Percentiles rank a stretch among this genome's conserved stretches.
These are phyloP conservation scores for Kwoniella sp. DNA, from an alignment of 768 basidiomycete genomes.

Conservation along the genomic window DNA sequence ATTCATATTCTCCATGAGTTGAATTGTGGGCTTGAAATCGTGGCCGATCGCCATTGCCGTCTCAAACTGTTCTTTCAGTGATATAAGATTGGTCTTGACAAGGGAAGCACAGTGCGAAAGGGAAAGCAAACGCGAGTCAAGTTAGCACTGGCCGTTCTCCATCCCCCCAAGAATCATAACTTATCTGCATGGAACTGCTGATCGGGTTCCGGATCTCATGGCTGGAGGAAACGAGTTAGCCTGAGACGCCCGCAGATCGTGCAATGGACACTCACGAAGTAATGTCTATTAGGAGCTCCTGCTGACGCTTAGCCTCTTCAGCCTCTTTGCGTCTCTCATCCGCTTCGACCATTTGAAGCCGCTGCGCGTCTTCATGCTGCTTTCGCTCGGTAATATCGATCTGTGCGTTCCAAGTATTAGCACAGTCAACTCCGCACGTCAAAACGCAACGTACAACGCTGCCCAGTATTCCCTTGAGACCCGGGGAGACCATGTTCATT, in stretches of 20 bases:
- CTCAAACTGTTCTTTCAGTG: slow-evolving; percentile 36
- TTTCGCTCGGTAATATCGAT: slow-evolving; percentile 44
- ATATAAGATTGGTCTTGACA: slow-evolving; percentile 43
- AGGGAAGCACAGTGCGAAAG: slow-evolving; percentile 47
- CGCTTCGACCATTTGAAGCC: slow-evolving; percentile 28
- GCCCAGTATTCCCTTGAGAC: too few species aligned
- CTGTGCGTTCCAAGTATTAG: too few species aligned
- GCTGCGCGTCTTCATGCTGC: slow-evolving; percentile 41
- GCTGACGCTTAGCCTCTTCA: slow-evolving; percentile 49
- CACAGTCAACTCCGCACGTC: too few species aligned
- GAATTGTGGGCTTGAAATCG: slow-evolving; percentile 19
- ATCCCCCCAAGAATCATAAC: background rate
- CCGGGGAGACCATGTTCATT: slow-evolving; percentile 18
- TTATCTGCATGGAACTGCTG: slow-evolving; percentile 33
- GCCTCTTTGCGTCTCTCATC: slow-evolving; percentile 40
- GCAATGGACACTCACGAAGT: slow-evolving; percentile 43
- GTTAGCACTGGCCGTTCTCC: too few species aligned
- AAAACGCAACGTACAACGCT: too few species aligned
- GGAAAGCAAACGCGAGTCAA: slow-evolving; percentile 28
- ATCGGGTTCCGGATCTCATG: slow-evolving; percentile 44
- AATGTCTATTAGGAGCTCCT: slow-evolving; percentile 52
- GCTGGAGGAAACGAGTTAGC: background rate
- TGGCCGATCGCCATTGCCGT: background rate
- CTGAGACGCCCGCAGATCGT: slow-evolving; percentile 33
- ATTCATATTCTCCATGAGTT: slow-evolving; percentile 35